Evolutionary conservation across 768 basidiomycete species (phyloP).

Genomic region (Termitomyces sp.): DNA sequence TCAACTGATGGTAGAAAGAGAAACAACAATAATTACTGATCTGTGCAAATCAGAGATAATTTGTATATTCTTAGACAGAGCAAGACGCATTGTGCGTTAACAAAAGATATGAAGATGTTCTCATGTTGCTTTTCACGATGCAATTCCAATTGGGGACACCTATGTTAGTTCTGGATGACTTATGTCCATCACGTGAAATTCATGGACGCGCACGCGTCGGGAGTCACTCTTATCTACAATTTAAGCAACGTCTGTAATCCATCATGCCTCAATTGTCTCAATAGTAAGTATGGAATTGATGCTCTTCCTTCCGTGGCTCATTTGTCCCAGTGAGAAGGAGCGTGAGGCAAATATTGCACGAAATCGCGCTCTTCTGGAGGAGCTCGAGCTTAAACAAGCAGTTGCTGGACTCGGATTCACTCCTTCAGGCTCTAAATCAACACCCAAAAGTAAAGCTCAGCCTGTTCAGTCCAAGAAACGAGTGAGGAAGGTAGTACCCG

Average conservation of each 20-base stretch:
- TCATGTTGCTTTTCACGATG: not conserved
- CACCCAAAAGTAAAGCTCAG: conserved; percentile 41
- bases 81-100: not conserved
- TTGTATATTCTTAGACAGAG: not conserved
- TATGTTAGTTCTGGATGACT: too few relatives aligned
- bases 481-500: conserved; percentile 43
- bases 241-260: not conserved
- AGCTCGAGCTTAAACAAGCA: conserved; percentile 61
- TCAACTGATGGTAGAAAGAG: not conserved
- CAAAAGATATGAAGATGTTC: not conserved
- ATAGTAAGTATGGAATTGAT: conserved; percentile 32
- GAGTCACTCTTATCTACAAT: not conserved
- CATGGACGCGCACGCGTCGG: not conserved
- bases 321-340: conserved; percentile 49
- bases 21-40: conserved; percentile 2
- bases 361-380: conserved; percentile 67
- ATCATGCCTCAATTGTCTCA: conserved; percentile 42
- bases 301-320: not conserved
- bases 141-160: too few relatives aligned
- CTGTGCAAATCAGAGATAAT: not conserved
- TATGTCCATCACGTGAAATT: not conserved
- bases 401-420: conserved; percentile 41
- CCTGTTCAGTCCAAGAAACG: conserved; percentile 55
- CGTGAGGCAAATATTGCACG: conserved; percentile 79
- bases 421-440: conserved; percentile 28